Conservation (phyloP, 768 basidiomycete species). For the Bullera alba region DNA sequence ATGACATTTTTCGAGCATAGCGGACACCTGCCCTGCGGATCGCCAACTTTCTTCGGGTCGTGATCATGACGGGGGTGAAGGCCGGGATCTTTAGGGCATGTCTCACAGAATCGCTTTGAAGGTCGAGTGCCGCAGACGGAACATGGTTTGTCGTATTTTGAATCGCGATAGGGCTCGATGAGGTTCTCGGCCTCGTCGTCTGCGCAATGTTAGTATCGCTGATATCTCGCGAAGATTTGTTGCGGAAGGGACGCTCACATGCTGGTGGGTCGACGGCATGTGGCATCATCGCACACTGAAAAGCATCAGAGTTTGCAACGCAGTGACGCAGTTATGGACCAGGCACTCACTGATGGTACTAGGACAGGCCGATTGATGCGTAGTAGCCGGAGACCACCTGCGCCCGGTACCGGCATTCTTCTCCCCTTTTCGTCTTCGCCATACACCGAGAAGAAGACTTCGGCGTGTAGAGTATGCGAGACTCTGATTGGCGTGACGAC, state of each 20-base stretch:
- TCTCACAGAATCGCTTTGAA: not conserved
- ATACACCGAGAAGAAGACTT: constrained; percentile 26
- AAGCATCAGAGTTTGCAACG: not conserved
- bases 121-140: not conserved
- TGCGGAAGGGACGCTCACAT: constrained; percentile 7
- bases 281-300: constrained; percentile 14
- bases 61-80: constrained; percentile 1
- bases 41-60: constrained; percentile 6
- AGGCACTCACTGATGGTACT: constrained; percentile 28
- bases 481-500: constrained; percentile 26
- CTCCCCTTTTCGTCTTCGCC: not conserved
- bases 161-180: not conserved
- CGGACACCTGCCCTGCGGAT: constrained; percentile 2
- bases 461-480: constrained; percentile 21
- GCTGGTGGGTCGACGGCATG: constrained; percentile 10
- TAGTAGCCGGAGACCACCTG: constrained; percentile 21
- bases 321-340: constrained; percentile 29
- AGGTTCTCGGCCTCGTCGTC: not conserved
- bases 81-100: not conserved
- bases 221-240: no score
- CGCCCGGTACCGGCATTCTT: no score
- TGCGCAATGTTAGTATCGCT: not conserved
- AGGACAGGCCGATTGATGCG: constrained; percentile 18
- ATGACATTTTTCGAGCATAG: constrained; percentile 3
- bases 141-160: not conserved